A percentile compares a stretch with the other conserved stretches of the same genome.
Conservation (phyloP, 2,329 filamentous ascomycete species). For the Hyphodiscus sp. region DNA sequence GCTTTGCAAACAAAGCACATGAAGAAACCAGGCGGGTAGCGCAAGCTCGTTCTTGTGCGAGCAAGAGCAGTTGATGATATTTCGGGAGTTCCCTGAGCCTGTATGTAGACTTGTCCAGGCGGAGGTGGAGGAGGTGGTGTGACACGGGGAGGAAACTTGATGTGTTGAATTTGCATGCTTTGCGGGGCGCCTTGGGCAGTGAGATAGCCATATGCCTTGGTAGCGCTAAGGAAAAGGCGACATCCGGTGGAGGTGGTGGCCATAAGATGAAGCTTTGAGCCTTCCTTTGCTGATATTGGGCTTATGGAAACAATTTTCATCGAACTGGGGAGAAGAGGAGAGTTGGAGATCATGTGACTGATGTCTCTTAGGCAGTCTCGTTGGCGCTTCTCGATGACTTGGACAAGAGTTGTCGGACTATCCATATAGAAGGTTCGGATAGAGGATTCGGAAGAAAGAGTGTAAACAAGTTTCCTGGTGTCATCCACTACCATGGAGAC, state of each 20-base stretch:
- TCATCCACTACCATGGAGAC: slow-evolving; percentile 83
- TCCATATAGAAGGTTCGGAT: slow-evolving; percentile 91
- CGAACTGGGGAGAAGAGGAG: slow-evolving; percentile 61
- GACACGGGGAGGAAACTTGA: slow-evolving; percentile 75
- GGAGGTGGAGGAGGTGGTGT: slow-evolving; percentile 21
- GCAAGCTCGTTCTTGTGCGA: slow-evolving; percentile 45
- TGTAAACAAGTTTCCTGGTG: slow-evolving; percentile 81
- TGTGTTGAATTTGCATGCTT: slow-evolving; percentile 96
- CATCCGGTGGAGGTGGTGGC: slow-evolving; percentile 87
- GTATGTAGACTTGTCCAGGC: slow-evolving; percentile 20
- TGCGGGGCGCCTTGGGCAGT: slow-evolving; percentile 58
- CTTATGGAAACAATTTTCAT: slow-evolving; percentile 79
- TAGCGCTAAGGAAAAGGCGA: slow-evolving; percentile 86
- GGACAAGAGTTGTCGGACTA: slow-evolving; percentile 50
- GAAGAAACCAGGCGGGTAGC: slow-evolving; percentile 85
- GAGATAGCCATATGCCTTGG: slow-evolving; percentile 61
- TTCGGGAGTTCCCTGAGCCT: slow-evolving; percentile 21
- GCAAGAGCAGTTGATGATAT: slow-evolving; percentile 42
- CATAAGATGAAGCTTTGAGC: slow-evolving; percentile 79
- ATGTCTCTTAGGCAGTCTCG: slow-evolving; percentile 64
- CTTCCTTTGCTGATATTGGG: slow-evolving; percentile 72
- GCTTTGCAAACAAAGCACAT: slow-evolving; percentile 70
- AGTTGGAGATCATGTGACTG: slow-evolving; percentile 75
- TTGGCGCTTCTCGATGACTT: slow-evolving; percentile 57
- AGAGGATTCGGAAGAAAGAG: slow-evolving; percentile 78